Percentiles rank a stretch among this genome's conserved stretches.
phyloP scores from a whole-genome alignment of 2,329 filamentous ascomycete species.

The Pseudogymnoascus sp. region DNA sequence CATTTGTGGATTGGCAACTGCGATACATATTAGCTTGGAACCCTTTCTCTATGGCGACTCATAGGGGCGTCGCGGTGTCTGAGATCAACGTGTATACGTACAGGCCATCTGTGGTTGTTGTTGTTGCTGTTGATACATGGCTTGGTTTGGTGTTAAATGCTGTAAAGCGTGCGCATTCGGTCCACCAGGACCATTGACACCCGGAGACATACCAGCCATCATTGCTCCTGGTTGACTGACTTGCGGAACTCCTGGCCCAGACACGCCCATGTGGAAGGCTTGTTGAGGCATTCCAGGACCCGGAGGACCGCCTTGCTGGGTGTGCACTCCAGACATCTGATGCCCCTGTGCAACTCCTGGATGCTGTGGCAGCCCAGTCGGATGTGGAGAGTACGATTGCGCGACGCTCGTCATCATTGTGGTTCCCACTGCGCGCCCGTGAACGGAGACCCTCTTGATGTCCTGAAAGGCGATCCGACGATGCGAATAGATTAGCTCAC shows the following conservation, averaged over 20 bases:
- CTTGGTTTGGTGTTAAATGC: constrained; percentile 55
- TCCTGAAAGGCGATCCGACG: constrained; percentile 6
- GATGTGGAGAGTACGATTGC: constrained; percentile 62
- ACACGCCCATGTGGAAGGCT: constrained; percentile 63
- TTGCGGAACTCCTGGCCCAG: constrained; percentile 61
- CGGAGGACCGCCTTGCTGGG: constrained; percentile 62
- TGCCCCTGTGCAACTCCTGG: constrained; percentile 57
- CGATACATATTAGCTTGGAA: not conserved
- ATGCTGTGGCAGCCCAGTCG: constrained; percentile 62
- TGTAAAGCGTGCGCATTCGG: constrained; percentile 63
- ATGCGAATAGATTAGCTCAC: constrained; percentile 8
- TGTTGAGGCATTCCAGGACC: constrained; percentile 57
- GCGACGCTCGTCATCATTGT: constrained; percentile 67
- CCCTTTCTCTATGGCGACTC: not conserved
- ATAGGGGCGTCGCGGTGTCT: not conserved
- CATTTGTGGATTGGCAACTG: constrained; percentile 29
- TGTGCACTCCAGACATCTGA: constrained; percentile 53
- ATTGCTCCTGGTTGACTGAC: constrained; percentile 63
- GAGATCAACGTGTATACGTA: constrained; percentile 17
- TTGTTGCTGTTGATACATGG: constrained; percentile 36
- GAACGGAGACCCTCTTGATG: constrained; percentile 6
- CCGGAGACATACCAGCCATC: constrained; percentile 70
- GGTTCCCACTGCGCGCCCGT: constrained; percentile 14
- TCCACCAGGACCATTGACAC: constrained; percentile 45
- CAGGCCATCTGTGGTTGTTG: constrained; percentile 31